These are phyloP conservation scores for Echites panduratus DNA, from an alignment of 257 asterid species.

Conservation along the genomic window DNA sequence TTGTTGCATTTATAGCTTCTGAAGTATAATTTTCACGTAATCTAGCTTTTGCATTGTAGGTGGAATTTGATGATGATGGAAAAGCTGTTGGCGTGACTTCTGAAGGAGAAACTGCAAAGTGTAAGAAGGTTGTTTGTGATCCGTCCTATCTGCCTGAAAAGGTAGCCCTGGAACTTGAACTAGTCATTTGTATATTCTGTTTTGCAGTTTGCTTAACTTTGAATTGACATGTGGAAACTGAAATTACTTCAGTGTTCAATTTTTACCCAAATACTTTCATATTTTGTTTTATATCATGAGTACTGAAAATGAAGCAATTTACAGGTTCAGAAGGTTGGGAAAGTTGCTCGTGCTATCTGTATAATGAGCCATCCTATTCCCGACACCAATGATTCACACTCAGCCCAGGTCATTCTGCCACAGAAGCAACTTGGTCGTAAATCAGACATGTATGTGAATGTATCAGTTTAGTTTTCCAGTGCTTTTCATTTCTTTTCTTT, in stretches of 20 bases:
- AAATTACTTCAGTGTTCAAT: background rate
- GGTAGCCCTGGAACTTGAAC: conserved; percentile 30
- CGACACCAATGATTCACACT: conserved; percentile 86
- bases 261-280: background rate
- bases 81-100: conserved; percentile 84
- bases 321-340: conserved; percentile 85
- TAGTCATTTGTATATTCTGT: background rate
- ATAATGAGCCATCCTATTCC: conserved; percentile 99
- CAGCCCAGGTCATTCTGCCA: conserved; percentile 93
- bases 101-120: conserved; percentile 97
- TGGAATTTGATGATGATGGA: conserved; percentile 77
- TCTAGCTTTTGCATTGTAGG: conserved; percentile 33
- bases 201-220: background rate
- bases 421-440: conserved; percentile 98
- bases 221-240: conserved; percentile 3
- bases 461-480: background rate
- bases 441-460: conserved; percentile 74
- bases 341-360: conserved; percentile 87
- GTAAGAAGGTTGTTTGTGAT: conserved; percentile 96
- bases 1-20: background rate
- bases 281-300: conserved; percentile 16
- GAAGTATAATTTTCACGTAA: background rate
- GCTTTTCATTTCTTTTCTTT: background rate
- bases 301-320: conserved; percentile 11
- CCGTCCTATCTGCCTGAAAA: conserved; percentile 84